These are phyloP conservation scores for Saccharomycopsis capsularis DNA, from an alignment of 805 yeast genomes.

Conservation along the genomic window DNA sequence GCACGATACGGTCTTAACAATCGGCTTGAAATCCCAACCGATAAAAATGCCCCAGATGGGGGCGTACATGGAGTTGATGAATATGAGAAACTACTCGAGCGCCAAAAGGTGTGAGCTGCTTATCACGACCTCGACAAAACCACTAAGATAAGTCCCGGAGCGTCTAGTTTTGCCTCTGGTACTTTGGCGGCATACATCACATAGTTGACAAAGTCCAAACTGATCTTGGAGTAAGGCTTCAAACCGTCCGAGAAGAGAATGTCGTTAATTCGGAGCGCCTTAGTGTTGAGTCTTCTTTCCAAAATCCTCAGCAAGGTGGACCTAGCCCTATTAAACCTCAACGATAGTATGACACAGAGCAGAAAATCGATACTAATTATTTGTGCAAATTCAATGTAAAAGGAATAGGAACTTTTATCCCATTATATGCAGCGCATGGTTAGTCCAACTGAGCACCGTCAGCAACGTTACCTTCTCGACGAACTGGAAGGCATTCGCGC, in stretches of 20 bases:
- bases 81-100: slow-evolving; percentile 34
- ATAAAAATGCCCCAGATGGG: slow-evolving; percentile 82
- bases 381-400: slow-evolving; percentile 8
- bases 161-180: not conserved
- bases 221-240: slow-evolving; percentile 70
- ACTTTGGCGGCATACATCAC: slow-evolving; percentile 29
- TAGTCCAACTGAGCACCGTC: slow-evolving; percentile 4
- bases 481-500: slow-evolving; percentile 4
- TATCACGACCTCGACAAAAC: slow-evolving; percentile 46
- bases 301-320: slow-evolving; percentile 47
- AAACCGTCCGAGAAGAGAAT: slow-evolving; percentile 78
- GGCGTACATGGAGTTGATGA: slow-evolving; percentile 68
- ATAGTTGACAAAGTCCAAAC: slow-evolving; percentile 58
- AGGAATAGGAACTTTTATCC: not conserved
- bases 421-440: not conserved
- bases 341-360: slow-evolving; percentile 4
- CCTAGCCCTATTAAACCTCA: slow-evolving; percentile 34
- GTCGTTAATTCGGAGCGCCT: slow-evolving; percentile 63
- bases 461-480: slow-evolving; percentile 2
- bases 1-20: not conserved
- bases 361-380: slow-evolving; percentile 1
- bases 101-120: slow-evolving; percentile 15
- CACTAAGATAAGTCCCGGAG: slow-evolving; percentile 29
- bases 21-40: slow-evolving; percentile 62
- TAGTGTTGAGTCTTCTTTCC: slow-evolving; percentile 51